Conservation (phyloP, 306 rosid genomes). For the Dryas octopetala region DNA sequence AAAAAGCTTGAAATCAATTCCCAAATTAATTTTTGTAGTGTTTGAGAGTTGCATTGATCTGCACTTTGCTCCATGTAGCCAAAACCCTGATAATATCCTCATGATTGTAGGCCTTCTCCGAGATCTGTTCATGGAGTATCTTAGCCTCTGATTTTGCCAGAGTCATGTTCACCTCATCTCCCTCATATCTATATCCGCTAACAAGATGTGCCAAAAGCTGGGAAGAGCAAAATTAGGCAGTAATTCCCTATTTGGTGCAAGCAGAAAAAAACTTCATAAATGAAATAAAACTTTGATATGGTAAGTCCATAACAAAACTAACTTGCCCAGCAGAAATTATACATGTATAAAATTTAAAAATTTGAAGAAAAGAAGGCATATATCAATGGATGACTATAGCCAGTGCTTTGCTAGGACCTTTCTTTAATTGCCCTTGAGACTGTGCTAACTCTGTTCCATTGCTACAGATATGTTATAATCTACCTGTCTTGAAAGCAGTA, state of each 20-base stretch:
- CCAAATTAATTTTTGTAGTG: conserved; percentile 62
- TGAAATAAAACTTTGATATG: not conserved
- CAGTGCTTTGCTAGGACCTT: too few relatives aligned
- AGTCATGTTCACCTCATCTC: conserved; percentile 34
- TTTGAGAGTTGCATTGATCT: conserved; percentile 62
- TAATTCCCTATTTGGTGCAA: not conserved
- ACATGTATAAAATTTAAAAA: not conserved
- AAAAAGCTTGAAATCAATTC: not conserved
- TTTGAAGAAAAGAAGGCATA: not conserved
- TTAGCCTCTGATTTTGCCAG: conserved; percentile 68
- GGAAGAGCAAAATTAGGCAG: not conserved
- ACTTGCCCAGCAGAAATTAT: not conserved
- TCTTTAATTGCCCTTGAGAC: too few relatives aligned
- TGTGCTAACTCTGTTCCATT: too few relatives aligned
- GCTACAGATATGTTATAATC: too few relatives aligned
- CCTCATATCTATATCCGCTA: conserved; percentile 16
- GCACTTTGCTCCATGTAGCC: conserved; percentile 64
- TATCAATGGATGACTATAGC: too few relatives aligned
- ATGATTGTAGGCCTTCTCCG: conserved; percentile 51
- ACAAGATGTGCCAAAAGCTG: conserved; percentile 22
- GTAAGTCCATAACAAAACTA: not conserved
- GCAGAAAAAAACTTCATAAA: not conserved
- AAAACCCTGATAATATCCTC: conserved; percentile 59
- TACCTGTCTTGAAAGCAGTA: too few relatives aligned
- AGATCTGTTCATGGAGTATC: conserved; percentile 57